phyloP scores from a whole-genome alignment of 2,329 filamentous ascomycete species.

The Hypoxylon sp. region DNA sequence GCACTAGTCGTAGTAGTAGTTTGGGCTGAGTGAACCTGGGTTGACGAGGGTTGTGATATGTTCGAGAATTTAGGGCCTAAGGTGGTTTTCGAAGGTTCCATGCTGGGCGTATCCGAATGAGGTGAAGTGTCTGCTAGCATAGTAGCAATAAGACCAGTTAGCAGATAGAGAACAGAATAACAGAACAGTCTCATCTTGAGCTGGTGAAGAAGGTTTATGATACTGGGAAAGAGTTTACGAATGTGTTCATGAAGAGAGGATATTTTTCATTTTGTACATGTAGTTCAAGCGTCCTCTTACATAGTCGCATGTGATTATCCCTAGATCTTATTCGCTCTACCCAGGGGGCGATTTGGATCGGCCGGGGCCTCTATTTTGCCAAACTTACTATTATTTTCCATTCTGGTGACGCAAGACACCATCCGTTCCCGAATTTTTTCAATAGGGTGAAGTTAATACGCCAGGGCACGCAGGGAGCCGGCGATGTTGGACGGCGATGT shows the following conservation, averaged over 20 bases:
- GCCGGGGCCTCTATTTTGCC: not conserved
- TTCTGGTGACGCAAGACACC: not conserved
- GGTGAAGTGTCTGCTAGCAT: not conserved
- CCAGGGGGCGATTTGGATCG: not conserved
- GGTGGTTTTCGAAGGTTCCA: not conserved
- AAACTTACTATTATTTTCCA: not conserved
- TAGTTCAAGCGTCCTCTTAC: not conserved
- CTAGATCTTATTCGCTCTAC: not conserved
- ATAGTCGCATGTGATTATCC: not conserved
- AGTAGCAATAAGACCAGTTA: not conserved
- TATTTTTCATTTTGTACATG: not conserved
- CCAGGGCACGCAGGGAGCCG: not conserved
- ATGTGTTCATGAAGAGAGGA: not conserved
- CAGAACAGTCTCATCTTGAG: not conserved
- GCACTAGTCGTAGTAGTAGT: not conserved
- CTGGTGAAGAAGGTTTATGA: not conserved
- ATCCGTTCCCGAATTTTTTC: not conserved
- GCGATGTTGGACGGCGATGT: not conserved
- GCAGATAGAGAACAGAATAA: not conserved
- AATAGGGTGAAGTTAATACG: not conserved
- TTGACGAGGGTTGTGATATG: not conserved
- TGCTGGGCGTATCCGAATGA: not conserved
- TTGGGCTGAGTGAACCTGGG: not conserved
- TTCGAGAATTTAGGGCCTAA: not conserved
- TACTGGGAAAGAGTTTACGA: not conserved